These are phyloP conservation scores for Gynostemma pentaphyllum DNA, from an alignment of 306 rosid species.

Conservation along the genomic window DNA sequence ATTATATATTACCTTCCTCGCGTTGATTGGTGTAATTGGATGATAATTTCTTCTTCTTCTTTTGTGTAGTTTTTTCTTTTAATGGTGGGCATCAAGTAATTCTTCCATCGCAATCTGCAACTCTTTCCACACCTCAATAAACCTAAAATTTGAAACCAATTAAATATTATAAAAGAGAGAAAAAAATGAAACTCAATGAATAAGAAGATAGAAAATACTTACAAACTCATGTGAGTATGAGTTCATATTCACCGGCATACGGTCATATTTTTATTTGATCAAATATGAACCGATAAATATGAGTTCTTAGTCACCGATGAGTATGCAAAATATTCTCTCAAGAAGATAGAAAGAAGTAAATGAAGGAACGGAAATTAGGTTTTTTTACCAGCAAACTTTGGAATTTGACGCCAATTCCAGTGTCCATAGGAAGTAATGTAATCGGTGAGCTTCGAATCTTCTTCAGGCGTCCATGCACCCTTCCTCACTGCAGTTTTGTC, in stretches of 20 bases:
- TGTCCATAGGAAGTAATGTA: neutral
- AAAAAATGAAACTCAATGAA: too few species aligned
- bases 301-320: too few species aligned
- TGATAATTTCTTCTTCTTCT: slow-evolving; percentile 29
- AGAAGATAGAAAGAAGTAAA: too few species aligned
- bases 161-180: too few species aligned
- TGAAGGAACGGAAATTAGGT: too few species aligned
- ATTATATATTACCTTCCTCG: slow-evolving; percentile 20
- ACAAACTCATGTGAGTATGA: too few species aligned
- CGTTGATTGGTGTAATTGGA: neutral
- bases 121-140: slow-evolving; percentile 35
- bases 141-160: neutral
- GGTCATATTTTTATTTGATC: too few species aligned
- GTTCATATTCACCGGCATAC: too few species aligned
- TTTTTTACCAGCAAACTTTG: neutral
- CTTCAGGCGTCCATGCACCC: neutral
- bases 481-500: neutral
- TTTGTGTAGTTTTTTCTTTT: slow-evolving; percentile 24
- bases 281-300: too few species aligned
- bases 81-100: slow-evolving; percentile 25
- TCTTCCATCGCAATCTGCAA: slow-evolving; percentile 36
- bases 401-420: slow-evolving; percentile 7
- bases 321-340: too few species aligned
- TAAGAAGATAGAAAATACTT: too few species aligned
- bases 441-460: neutral